Conservation (phyloP, 2,329 filamentous ascomycete species). For the Dactylella cylindrospora region DNA sequence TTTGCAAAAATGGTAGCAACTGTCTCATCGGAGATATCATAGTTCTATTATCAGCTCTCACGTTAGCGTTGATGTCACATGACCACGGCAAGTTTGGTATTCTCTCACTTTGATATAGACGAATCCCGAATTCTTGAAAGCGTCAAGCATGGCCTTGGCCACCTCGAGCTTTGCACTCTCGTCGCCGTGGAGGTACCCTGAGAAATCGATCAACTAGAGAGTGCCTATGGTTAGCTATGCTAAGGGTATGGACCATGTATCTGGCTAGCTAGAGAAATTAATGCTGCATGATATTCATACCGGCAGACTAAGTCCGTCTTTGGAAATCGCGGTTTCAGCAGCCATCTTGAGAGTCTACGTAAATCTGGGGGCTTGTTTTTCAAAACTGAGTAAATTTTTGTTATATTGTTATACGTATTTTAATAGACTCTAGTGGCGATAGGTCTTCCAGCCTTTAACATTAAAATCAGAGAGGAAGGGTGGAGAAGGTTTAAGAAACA, state of each 20-base stretch:
- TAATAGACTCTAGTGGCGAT: too few relatives aligned
- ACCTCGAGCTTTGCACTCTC: conserved; percentile 63
- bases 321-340: conserved; percentile 51
- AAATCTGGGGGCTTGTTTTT: too few relatives aligned
- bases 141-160: conserved; percentile 71
- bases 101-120: conserved; percentile 53
- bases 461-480: too few relatives aligned
- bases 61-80: neutral
- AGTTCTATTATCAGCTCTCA: conserved; percentile 70
- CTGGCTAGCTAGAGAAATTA: neutral
- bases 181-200: conserved; percentile 67
- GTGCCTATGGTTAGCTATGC: neutral
- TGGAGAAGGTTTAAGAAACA: too few relatives aligned
- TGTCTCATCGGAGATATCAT: conserved; percentile 65
- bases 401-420: too few relatives aligned
- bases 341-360: too few relatives aligned
- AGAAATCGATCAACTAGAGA: conserved; percentile 74
- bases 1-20: conserved; percentile 65
- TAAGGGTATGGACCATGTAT: neutral
- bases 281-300: conserved; percentile 11
- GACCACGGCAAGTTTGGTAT: neutral
- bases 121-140: conserved; percentile 85
- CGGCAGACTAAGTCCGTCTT: conserved; percentile 52
- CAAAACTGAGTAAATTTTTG: too few relatives aligned
- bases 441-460: too few relatives aligned